Evolutionary conservation across 148 eudicot genomes (phyloP), one percentile per base, ranked within the genome.

Genomic region (Mesembryanthemum crystallinum): DNA sequence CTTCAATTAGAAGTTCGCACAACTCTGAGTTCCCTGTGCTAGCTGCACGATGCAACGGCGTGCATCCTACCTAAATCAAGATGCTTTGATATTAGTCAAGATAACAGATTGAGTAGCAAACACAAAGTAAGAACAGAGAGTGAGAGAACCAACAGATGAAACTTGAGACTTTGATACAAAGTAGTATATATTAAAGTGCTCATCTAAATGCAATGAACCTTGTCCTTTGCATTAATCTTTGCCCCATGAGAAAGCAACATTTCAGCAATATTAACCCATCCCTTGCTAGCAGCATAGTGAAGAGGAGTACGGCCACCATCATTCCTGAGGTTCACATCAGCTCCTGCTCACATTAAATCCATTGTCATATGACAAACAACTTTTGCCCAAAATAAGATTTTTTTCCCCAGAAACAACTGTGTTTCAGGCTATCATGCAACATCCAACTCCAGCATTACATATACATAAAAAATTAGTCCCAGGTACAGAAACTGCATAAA

Each of bases 211-310:
- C 67, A 66, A 74, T 82, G 54, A 58, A 72, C 99, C 99, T 92
- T 95, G 85, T 95, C 99, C 82, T 92, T 89, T 30, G 74, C 83
- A 83, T 92, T 89, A 76, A 89, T 70, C 45, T 95, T 86, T 67
- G 99, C 97, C 72, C 92, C 91, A 75, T 86, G 87, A 7, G 93
- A 76, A 78, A 92, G 83, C 80, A 95, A 76, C 61, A 88, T 15
- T 79, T 91, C 90, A 81, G 98, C 97, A 80, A 95, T 80, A 69
- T 89, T 88, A 73, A 86, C 76, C 91, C 88, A 81, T 73, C 98
- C 97, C 82, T 92, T 95, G 88, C 99, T 95, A 63, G 97, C 97
- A 85, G 97, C 97, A 86, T 92, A 92, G 80, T 95, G 99, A 76
- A 95, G 96, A 68, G 98, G 92, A 79, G 92, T 90, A 9, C 98